Evolutionary conservation across 805 yeast genomes (phyloP).

Genomic region (Metschnikowia kunwiensis): DNA sequence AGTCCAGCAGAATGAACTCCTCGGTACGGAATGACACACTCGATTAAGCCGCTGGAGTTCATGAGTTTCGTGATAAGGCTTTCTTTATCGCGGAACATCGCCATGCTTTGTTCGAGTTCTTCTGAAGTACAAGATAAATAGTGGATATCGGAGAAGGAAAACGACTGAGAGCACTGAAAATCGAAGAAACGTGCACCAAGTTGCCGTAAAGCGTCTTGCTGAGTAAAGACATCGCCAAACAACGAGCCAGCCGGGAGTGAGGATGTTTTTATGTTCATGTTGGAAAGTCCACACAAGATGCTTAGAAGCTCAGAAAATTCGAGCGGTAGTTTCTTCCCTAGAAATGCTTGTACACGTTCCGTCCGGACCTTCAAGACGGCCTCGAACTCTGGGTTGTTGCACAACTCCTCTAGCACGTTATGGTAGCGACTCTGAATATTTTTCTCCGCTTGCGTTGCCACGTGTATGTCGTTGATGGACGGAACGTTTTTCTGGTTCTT

Average conservation of each 20-base stretch:
- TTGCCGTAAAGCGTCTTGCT: constrained; percentile 21
- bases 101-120: constrained; percentile 27
- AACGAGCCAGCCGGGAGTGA: constrained; percentile 11
- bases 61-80: constrained; percentile 27
- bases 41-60: constrained; percentile 28
- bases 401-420: constrained; percentile 8
- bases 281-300: constrained; percentile 31
- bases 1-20: constrained; percentile 28
- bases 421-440: constrained; percentile 8
- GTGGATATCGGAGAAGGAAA: constrained; percentile 29
- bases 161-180: constrained; percentile 22
- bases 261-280: constrained; percentile 16
- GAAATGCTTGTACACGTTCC: constrained; percentile 22
- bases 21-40: constrained; percentile 29
- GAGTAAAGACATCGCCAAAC: constrained; percentile 7
- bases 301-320: constrained; percentile 26
- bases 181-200: constrained; percentile 27
- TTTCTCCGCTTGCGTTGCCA: neutral
- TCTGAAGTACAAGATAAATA: constrained; percentile 28
- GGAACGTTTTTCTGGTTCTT: constrained; percentile 7
- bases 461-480: constrained; percentile 1
- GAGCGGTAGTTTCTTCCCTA: constrained; percentile 25
- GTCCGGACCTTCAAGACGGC: constrained; percentile 14
- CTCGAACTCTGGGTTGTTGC: constrained; percentile 11
- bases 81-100: constrained; percentile 20